A percentile compares a stretch with the other conserved stretches of the same genome.
Evolutionary conservation across 2,329 filamentous ascomycete species (phyloP).

Genomic region (Aspergillus hortae): DNA sequence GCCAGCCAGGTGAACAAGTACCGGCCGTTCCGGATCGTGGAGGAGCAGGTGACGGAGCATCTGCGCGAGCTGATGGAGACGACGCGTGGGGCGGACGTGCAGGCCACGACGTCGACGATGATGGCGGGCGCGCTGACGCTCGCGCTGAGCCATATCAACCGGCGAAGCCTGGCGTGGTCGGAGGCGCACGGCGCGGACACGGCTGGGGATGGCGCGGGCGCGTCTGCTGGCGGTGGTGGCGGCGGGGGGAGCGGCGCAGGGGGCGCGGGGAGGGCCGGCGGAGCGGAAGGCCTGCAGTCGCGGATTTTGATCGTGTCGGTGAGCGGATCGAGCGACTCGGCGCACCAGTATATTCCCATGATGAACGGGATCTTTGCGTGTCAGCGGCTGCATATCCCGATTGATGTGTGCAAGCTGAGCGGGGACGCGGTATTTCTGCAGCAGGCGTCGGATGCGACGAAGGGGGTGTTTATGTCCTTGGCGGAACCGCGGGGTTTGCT

Average conservation of each 20-base stretch:
- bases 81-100: constrained; percentile 62
- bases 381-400: constrained; percentile 79
- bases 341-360: constrained; percentile 90
- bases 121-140: constrained; percentile 88
- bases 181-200: constrained; percentile 51
- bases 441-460: constrained; percentile 75
- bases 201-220: constrained; percentile 32
- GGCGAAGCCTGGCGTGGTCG: constrained; percentile 64
- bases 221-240: constrained; percentile 29
- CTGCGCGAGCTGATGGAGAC: constrained; percentile 68
- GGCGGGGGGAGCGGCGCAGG: constrained; percentile 26
- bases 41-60: constrained; percentile 72
- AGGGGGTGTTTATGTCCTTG: constrained; percentile 66
- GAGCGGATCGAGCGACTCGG: constrained; percentile 80
- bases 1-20: constrained; percentile 77
- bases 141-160: constrained; percentile 86
- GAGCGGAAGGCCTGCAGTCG: constrained; percentile 57
- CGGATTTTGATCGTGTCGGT: constrained; percentile 89
- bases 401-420: constrained; percentile 84
- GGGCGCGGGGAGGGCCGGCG: constrained; percentile 26
- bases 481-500: constrained; percentile 67
- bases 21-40: constrained; percentile 83
- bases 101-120: constrained; percentile 68
- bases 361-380: constrained; percentile 99
- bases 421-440: constrained; percentile 89